Conservation (phyloP, 1,284 basidiomycete genomes). For the Ceratobasidium sp. region DNA sequence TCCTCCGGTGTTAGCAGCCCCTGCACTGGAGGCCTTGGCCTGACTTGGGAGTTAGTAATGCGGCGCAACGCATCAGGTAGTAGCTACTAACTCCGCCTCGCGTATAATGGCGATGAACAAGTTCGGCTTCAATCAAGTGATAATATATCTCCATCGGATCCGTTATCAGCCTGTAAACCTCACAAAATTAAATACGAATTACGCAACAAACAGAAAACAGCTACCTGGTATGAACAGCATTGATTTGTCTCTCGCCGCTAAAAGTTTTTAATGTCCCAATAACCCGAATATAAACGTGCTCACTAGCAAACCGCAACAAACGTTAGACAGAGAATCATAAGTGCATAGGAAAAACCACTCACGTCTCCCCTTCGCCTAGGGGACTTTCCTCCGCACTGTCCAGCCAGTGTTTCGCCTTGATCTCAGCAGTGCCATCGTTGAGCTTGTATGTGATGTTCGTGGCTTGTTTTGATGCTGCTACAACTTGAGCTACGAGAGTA, state of each 20-base stretch:
- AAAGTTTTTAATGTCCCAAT: conserved; percentile 91
- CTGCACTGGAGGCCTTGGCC: conserved; percentile 11
- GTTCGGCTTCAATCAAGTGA: conserved; percentile 69
- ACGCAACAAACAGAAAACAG: background rate
- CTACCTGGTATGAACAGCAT: conserved; percentile 67
- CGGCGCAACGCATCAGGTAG: too few relatives aligned
- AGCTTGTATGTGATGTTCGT: conserved; percentile 85
- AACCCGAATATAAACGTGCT: conserved; percentile 82
- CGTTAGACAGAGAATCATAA: background rate
- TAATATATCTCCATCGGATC: conserved; percentile 86
- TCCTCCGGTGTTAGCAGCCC: background rate
- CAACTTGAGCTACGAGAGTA: conserved; percentile 80
- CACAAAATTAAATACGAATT: background rate
- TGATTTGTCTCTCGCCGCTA: conserved; percentile 82
- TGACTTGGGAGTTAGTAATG: too few relatives aligned
- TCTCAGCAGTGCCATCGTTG: conserved; percentile 88
- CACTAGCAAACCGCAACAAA: conserved; percentile 54
- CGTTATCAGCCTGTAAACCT: conserved; percentile 58
- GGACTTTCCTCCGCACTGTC: conserved; percentile 61
- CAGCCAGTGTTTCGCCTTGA: conserved; percentile 91
- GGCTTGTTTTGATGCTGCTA: conserved; percentile 71
- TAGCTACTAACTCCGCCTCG: conserved; percentile 52
- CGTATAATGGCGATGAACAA: conserved; percentile 56
- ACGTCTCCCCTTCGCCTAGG: conserved; percentile 55
- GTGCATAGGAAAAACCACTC: conserved; percentile 50